Conservation (phyloP, 306 rosid genomes). For the Cucurbita pepo region DNA sequence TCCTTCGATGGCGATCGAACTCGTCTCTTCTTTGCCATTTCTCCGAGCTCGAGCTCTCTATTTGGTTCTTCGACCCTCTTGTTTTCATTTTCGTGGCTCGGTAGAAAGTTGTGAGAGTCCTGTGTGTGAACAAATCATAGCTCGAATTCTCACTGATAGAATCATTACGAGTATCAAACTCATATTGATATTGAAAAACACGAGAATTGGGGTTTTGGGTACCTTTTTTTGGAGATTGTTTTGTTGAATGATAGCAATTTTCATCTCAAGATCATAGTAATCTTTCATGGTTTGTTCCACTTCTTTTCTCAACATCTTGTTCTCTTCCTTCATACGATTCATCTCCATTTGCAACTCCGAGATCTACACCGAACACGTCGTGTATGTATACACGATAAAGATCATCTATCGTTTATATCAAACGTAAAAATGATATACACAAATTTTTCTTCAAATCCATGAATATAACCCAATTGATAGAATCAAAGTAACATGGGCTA, state of each 20-base stretch:
- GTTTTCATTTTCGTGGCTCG: constrained; percentile 26
- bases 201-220: background rate
- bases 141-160: background rate
- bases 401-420: background rate
- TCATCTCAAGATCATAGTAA: constrained; percentile 57
- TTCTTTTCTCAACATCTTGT: constrained; percentile 47
- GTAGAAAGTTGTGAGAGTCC: constrained; percentile 43
- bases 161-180: background rate
- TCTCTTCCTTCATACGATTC: constrained; percentile 80
- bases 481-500: no score
- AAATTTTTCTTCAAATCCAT: no score
- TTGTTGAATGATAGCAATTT: constrained; percentile 42
- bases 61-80: constrained; percentile 14
- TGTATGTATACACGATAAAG: background rate
- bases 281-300: constrained; percentile 79
- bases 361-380: constrained; percentile 15
- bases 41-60: constrained; percentile 3
- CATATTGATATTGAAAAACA: background rate
- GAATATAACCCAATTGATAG: no score
- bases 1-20: constrained; percentile 9
- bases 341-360: constrained; percentile 51
- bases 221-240: constrained; percentile 37
- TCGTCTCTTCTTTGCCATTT: constrained; percentile 13
- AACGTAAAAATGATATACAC: no score
- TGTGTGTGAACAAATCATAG: constrained; percentile 3